Base-by-base conservation (phyloP, 1,139 yeast genomes). In the Taphrina communis region DNA sequence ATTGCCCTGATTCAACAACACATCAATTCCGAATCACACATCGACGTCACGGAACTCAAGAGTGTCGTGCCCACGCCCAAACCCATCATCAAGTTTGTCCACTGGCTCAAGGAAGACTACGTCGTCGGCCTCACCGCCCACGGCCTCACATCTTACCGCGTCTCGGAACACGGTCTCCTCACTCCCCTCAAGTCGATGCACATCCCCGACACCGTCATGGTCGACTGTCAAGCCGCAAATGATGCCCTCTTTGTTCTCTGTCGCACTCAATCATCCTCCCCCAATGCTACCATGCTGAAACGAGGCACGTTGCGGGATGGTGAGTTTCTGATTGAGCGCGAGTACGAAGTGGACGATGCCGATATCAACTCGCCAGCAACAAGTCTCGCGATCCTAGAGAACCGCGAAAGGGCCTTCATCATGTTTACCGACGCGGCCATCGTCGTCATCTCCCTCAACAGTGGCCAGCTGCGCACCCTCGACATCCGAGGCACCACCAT, bases 11-110 rank as follows among this genome's bases (percentile, higher is more conserved):
- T 62, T 6, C 21, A 52, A 21, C 52, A 39, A 31, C 51, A 62
- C 36, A 41, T 62, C 38, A 21, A 52, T n/a, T 39, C 59, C 17
- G 66, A 62, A 39, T 50, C 66, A 6, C 52, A 42, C n/a, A 31
- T 55, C 14, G 66, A 62, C 42, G 59, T 52, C 17, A 41, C 50
- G 14, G 50, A 53, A 17, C 36, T 62, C 46, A 44, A 55, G 21
- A 17, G 38, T 19, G 58, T 62, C 35, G 48, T 62, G 21, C 59
- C 58, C 8, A 48, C 57, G 21, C 38, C 35, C 19, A 53, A 51
- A 8, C 58, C 66, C 5, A 19, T 62, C 35, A 25, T 39, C n/a
- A 62, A 62, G 46, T 55, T 62, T 46, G 19, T 62, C 35, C 51
- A 44, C 1, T 42, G 48, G 39, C 21, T 17, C 35, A 62, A 52